Evolutionary conservation across 106 monocot genomes (phyloP).

Genomic region (Dioscorea dumetorum): DNA sequence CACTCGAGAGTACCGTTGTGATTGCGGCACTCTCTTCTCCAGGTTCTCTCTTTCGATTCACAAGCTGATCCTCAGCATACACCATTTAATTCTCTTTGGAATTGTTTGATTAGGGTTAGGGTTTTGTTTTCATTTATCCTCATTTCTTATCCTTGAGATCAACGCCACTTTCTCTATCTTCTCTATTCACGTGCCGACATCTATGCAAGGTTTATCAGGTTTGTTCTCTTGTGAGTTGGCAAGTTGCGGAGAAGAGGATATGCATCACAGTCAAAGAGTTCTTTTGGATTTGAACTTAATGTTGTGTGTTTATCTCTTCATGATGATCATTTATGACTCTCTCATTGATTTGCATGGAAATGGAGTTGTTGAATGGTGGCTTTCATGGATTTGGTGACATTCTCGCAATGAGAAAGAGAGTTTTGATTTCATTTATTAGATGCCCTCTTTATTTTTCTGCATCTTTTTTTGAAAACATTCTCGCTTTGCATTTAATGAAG

Average conservation of each 20-base stretch:
- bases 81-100: neutral
- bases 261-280: neutral
- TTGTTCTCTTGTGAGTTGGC: conserved; percentile 25
- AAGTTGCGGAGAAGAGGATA: neutral
- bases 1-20: conserved; percentile 78
- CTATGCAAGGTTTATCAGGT: conserved; percentile 5
- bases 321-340: neutral
- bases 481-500: conserved; percentile 15
- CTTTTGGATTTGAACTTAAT: conserved; percentile 3
- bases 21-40: conserved; percentile 87
- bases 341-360: neutral
- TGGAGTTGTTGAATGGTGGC: conserved; percentile 1
- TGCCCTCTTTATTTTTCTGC: too few species aligned
- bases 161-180: conserved; percentile 11
- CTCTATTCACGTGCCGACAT: conserved; percentile 16
- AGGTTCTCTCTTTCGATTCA: conserved; percentile 4
- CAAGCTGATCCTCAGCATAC: neutral
- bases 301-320: neutral
- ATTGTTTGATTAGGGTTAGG: conserved; percentile 17
- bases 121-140: conserved; percentile 9
- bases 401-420: conserved; percentile 2
- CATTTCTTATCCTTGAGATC: conserved; percentile 6
- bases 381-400: conserved; percentile 2
- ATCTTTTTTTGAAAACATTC: conserved; percentile 11
- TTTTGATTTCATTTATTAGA: neutral